Evolutionary conservation across 306 rosid species (phyloP), one percentile per base, ranked within the genome.

Genomic region (Medicago arabica): DNA sequence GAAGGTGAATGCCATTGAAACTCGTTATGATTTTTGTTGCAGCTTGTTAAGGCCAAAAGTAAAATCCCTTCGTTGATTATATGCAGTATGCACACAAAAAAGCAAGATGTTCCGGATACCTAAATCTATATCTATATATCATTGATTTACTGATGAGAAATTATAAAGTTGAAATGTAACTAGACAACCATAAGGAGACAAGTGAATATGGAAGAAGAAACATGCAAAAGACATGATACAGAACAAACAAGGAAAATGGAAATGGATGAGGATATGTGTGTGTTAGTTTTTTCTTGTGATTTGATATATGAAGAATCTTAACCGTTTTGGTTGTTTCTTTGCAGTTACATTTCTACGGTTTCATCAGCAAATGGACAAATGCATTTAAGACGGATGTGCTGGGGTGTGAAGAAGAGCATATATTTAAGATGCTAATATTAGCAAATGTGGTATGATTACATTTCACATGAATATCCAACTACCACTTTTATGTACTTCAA

Each of bases 401-500:
- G 44, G 50, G 76, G 72, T 13, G 75, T 31, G 43, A 25, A 18
- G 46, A 44, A 43, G 66, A 38, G 51, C 66, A 66, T 57, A 83
- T 65, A 79, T 65, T 82, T 65, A 81, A 83, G 81, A 78, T 67
- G 80, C 76, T 76, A 79, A 46, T 62, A 81, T 36, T 50, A 75
- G 79, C 72, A 83, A 49, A 58, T 71, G 83, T 77, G 83, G 83
- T 63, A 70, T 73, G 80, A 74, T 79, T 79, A 50, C 79, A 85
- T 85, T 89, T 77, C 72, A 73, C 69, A 58, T 58, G 79, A 81
- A 72, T 72, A 72, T 80, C 84, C 80, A 83, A 74, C 85, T 16
- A 74, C 89, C 84, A 81, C 75, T 66, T 82, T 79, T 75, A 81
- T 81, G 91, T 80, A 51, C 72, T 74, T 59, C 80, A 83, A 70